phyloP scores from a whole-genome alignment of 1,139 yeast genomes.

The Nematodospora anomalae region DNA sequence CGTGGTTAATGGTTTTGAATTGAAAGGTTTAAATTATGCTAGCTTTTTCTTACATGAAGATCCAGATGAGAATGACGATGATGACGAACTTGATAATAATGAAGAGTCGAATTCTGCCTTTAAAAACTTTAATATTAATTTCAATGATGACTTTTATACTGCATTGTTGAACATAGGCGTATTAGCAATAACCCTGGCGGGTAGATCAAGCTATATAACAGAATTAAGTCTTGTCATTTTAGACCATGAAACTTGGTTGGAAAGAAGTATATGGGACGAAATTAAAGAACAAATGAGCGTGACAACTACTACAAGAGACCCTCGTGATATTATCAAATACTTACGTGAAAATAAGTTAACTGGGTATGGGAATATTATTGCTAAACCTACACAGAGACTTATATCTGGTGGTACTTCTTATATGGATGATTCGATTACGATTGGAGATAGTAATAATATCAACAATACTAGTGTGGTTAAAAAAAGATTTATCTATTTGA shows the following conservation, averaged over 20 bases:
- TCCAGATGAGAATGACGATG: conserved; percentile 30
- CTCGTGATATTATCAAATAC: conserved; percentile 15
- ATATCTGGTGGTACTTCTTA: conserved; percentile 20
- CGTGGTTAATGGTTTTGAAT: conserved; percentile 54
- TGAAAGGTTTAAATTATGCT: conserved; percentile 49
- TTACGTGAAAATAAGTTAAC: conserved; percentile 19
- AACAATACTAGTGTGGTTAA: conserved; percentile 21
- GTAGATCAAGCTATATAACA: conserved; percentile 62
- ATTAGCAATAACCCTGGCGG: conserved; percentile 64
- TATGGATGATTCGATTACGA: conserved; percentile 10
- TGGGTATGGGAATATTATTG: conserved; percentile 38
- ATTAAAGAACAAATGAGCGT: conserved; percentile 7
- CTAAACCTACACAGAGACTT: conserved; percentile 29
- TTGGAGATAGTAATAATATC: conserved; percentile 14
- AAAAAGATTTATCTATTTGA: conserved; percentile 22
- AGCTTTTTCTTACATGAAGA: conserved; percentile 41
- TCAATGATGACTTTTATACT: conserved; percentile 66
- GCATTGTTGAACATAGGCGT: conserved; percentile 60
- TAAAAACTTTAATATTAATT: conserved; percentile 29
- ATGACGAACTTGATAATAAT: conserved; percentile 28
- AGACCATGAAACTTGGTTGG: conserved; percentile 62
- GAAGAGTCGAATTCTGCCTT: conserved; percentile 14
- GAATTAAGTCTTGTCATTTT: conserved; percentile 54
- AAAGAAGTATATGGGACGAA: conserved; percentile 32
- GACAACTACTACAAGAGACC: neutral